Percentiles rank a stretch among this genome's conserved stretches.
phyloP scores from a whole-genome alignment of 1,139 yeast genomes.

The Scheffersomyces insectosa region DNA sequence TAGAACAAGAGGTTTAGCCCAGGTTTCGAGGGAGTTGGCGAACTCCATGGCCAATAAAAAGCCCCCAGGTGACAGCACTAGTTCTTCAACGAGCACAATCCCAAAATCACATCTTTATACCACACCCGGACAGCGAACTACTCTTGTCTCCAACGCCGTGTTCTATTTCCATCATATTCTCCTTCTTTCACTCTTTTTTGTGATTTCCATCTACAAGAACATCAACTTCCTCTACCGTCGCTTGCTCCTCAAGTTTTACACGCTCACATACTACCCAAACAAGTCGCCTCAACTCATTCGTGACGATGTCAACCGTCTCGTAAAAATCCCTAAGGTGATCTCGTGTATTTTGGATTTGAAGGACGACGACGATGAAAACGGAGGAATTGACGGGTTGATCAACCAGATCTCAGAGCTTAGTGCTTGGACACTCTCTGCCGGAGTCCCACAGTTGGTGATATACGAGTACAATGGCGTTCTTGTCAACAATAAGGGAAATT shows the following conservation, averaged over 20 bases:
- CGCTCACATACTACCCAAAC: constrained; percentile 74
- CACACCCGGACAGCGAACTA: no score
- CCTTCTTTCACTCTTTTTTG: constrained; percentile 53
- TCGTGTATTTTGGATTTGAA: constrained; percentile 72
- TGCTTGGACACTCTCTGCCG: constrained; percentile 88
- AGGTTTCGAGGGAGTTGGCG: neutral
- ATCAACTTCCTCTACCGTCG: constrained; percentile 55
- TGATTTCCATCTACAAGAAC: constrained; percentile 57
- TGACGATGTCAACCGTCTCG: constrained; percentile 70
- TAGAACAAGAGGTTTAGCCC: neutral
- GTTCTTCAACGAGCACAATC: no score
- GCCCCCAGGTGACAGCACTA: no score
- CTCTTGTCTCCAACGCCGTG: constrained; percentile 2
- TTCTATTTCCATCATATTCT: constrained; percentile 35
- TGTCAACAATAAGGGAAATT: constrained; percentile 41
- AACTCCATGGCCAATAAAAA: no score
- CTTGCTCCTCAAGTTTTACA: constrained; percentile 56
- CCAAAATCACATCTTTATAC: no score
- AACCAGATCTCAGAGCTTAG: constrained; percentile 74
- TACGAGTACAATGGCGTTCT: constrained; percentile 76
- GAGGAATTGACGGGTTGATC: constrained; percentile 82
- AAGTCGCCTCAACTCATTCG: constrained; percentile 85
- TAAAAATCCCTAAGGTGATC: constrained; percentile 75
- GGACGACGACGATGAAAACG: constrained; percentile 80
- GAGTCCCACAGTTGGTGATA: constrained; percentile 67